Base-by-base conservation (phyloP, 192 early-diverging fungal genomes). In the Oehlia diaphana region DNA sequence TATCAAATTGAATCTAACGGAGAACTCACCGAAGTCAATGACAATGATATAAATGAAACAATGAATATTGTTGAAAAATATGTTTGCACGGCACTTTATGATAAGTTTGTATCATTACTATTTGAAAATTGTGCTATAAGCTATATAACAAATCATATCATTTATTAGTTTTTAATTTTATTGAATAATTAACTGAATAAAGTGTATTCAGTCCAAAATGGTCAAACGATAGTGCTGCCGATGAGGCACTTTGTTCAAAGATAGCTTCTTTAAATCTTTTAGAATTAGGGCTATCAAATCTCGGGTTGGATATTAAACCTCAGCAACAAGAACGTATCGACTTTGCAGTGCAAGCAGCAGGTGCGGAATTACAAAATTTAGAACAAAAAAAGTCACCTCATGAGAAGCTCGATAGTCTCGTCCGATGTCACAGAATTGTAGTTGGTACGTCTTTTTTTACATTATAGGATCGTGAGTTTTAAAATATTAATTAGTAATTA, bases 261-360 rank as follows among this genome's bases (percentile, higher is more conserved):
- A 89, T 92, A 47, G 90, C 89, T 10, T 90, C 92, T 35, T 81
- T 93, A 8, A 91, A 91, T 61, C 21, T 90, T 37, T 83, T 90
- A 0, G 90, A 88, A 28, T 73, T 93, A 39, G 73, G 79, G 21
- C 79, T 90, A 6, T 81, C 81, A 4, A 86, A 93, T 80, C 73
- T 93, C 66, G 91, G 91, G 5, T 81, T 93, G 14, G 62, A 70
- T 0, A 71, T 85, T 4, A 64, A 69, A 1, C 37, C 79, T 37
- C 50, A 37, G 9, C 28, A 72, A 10, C 77, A 50, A 7, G 81
- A 76, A 12, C 53, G 58, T 2, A 82, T 87, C 19, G 78, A 87
- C 44, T 37, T 63, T 9, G 79, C 77, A 0, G 77, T 87, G 9
- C 78, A 72, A 28, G 12, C 14, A 6, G 82, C 84, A 3, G 84